A percentile compares a stretch with the other conserved stretches of the same genome.
These are phyloP conservation scores for Colletotrichum zoysiae DNA, from an alignment of 2,329 filamentous ascomycete genomes.

Conservation along the genomic window DNA sequence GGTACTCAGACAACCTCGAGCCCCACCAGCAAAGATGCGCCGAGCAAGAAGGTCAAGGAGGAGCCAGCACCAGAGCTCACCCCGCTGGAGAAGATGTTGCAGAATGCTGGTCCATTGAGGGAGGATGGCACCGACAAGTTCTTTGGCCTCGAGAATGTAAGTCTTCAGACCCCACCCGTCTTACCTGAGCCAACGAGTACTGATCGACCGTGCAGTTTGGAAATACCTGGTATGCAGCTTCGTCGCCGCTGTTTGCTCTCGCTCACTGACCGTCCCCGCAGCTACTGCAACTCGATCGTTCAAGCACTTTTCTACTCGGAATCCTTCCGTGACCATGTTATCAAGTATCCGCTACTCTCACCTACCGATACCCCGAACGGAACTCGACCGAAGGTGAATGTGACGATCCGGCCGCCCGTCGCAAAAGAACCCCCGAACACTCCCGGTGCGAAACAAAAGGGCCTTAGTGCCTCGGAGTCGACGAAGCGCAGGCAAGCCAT, in stretches of 20 bases:
- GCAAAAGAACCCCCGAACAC: conserved; percentile 58
- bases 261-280: conserved; percentile 54
- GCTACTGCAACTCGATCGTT: conserved; percentile 98
- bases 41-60: conserved; percentile 69
- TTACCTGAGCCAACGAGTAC: conserved; percentile 33
- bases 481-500: conserved; percentile 68
- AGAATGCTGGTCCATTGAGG: conserved; percentile 83
- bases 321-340: conserved; percentile 91
- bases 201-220: conserved; percentile 78
- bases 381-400: conserved; percentile 65
- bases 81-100: conserved; percentile 80
- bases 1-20: conserved; percentile 58
- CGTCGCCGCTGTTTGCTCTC: conserved; percentile 18
- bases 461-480: conserved; percentile 67
- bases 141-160: conserved; percentile 97
- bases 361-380: conserved; percentile 78
- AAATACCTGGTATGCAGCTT: conserved; percentile 85
- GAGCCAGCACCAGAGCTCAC: conserved; percentile 70
- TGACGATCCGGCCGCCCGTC: conserved; percentile 71
- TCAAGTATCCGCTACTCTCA: conserved; percentile 85
- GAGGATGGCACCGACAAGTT: conserved; percentile 96
- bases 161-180: conserved; percentile 51
- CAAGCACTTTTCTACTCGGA: conserved; percentile 97
- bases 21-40: conserved; percentile 59
- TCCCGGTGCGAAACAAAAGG: conserved; percentile 62